These are phyloP conservation scores for Inga laurina DNA, from an alignment of 306 rosid species.

Conservation along the genomic window DNA sequence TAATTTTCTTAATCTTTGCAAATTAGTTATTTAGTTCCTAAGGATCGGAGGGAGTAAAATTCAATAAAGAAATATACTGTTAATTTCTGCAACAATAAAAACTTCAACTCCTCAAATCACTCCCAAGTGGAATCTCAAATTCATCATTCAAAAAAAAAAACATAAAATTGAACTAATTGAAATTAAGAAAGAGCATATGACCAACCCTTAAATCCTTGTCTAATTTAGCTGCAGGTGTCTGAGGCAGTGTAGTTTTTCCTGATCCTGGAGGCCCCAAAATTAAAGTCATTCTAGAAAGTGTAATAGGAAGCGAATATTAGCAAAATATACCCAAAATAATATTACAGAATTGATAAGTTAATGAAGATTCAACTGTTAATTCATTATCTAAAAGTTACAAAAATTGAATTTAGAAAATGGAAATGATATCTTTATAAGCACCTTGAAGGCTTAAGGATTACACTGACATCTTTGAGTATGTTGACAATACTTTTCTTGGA, in stretches of 20 bases:
- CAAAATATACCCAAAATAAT: neutral
- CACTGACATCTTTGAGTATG: slow-evolving; percentile 50
- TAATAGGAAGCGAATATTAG: slow-evolving; percentile 4
- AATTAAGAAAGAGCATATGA: neutral
- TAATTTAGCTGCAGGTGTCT: slow-evolving; percentile 53
- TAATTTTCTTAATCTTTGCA: too few relatives aligned
- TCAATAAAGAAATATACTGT: neutral
- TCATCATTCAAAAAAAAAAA: neutral
- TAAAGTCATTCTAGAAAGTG: slow-evolving; percentile 47
- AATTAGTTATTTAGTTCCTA: too few relatives aligned
- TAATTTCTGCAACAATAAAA: neutral
- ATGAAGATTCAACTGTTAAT: neutral
- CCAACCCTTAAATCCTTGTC: slow-evolving; percentile 61
- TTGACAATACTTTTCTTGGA: slow-evolving; percentile 61
- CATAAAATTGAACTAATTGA: neutral
- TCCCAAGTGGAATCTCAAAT: neutral
- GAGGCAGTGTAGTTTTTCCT: slow-evolving; percentile 58
- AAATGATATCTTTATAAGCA: neutral
- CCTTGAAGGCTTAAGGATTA: slow-evolving; percentile 58
- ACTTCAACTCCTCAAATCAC: neutral
- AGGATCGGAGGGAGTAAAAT: neutral
- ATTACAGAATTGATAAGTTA: neutral
- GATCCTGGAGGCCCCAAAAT: slow-evolving; percentile 64
- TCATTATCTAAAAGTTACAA: neutral
- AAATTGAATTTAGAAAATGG: neutral